A percentile compares a stretch with the other conserved stretches of the same genome.
These are phyloP conservation scores for Solanum peruvianum DNA, from an alignment of 257 asterid genomes.

Conservation along the genomic window DNA sequence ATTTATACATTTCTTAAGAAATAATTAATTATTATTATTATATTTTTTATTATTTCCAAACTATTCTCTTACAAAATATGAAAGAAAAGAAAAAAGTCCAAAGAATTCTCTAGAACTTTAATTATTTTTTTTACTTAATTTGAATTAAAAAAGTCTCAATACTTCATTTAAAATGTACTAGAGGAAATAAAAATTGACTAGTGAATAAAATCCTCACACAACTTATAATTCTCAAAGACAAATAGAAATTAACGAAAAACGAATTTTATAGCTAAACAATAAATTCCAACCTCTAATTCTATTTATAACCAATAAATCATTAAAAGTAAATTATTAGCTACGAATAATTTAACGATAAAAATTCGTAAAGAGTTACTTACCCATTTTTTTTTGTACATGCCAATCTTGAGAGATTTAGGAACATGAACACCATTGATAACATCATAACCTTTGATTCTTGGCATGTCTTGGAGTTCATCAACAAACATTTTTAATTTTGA, in stretches of 20 bases:
- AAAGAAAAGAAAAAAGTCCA: background rate
- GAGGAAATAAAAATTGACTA: background rate
- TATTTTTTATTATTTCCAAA: background rate
- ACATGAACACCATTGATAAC: constrained; percentile 18
- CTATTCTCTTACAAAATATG: background rate
- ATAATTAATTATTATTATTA: too few species aligned
- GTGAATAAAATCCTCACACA: background rate
- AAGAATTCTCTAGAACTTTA: background rate
- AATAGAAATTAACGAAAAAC: background rate
- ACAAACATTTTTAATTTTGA: constrained; percentile 56
- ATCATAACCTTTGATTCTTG: constrained; percentile 48
- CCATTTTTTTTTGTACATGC: constrained; percentile 82
- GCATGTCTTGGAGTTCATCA: constrained; percentile 61
- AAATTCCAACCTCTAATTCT: background rate
- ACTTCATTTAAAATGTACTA: background rate
- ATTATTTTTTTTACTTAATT: background rate
- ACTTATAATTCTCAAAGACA: background rate
- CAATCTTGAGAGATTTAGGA: constrained; percentile 35
- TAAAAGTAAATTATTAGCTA: background rate
- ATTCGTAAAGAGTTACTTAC: constrained; percentile 12
- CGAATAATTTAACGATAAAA: background rate
- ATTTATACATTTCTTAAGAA: background rate
- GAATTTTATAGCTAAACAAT: background rate
- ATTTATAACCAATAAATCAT: background rate
- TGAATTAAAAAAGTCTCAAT: background rate